Base-by-base conservation (phyloP, 208 protist genomes). In the Trypanosoma vivax region DNA sequence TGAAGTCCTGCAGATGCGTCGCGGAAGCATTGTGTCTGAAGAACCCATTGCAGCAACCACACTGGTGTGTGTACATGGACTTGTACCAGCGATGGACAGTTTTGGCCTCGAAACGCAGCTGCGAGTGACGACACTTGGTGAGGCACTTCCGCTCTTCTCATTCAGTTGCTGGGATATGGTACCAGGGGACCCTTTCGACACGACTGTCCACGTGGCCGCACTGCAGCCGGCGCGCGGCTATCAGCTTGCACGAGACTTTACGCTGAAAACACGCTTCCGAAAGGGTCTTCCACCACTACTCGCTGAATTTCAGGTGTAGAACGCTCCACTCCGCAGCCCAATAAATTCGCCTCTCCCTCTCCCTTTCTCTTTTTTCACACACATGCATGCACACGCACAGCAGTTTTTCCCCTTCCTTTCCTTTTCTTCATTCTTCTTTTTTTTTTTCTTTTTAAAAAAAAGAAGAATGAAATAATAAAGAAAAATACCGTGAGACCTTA, bases 41-140 rank as follows among this genome's bases (percentile, higher is more conserved):
- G 63, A 83, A 16, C 88, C 95, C 18, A 96, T 98, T 51, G 79
- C 95, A 5, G 98, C 98, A n/a, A 99, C 97, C 11, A 96, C 97
- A 2, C 71, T 99, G 21, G 84, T 94, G 34, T 79, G 81, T n/a
- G 70, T 99, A 29, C 90, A 90, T 48, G 95, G 83, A 1, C 65
- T 90, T 51, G 77, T 99, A 16, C 98, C 98, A 3, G 88, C 97
- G 1, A 98, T 99, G 25, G 98, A 99, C 57, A 98, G 92, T 39
- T 99, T 99, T 68, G 98, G 98, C 10, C 96, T 99, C 19, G 98
- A 99, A 79, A 99, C 97, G 16, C 98, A 99, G 73, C 73, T 99
- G 18, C 85, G 98, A 30, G 85, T 89, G 47, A 61, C 94, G 51
- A 99, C 98, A 0, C 83, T 98, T 61, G 98, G 97, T 6, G 90